These are phyloP conservation scores for Candida sp. DNA, from an alignment of 1,139 yeast species.

Conservation along the genomic window DNA sequence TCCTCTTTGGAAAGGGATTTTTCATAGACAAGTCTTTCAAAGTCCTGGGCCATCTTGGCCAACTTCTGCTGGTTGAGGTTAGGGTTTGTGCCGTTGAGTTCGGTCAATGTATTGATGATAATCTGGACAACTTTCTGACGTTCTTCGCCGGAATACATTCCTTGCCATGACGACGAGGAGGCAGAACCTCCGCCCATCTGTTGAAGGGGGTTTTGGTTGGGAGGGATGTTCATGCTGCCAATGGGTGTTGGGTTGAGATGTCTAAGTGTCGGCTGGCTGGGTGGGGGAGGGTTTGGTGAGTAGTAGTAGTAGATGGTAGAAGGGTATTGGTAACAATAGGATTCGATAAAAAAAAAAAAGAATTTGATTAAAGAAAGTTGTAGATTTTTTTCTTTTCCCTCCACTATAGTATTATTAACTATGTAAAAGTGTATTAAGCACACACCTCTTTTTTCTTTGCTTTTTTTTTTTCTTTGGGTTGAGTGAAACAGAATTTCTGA, in stretches of 20 bases:
- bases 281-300: no score
- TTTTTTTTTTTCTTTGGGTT: no score
- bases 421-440: not conserved
- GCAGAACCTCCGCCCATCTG: slow-evolving; percentile 3
- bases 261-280: no score
- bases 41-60: slow-evolving; percentile 47
- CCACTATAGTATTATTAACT: not conserved
- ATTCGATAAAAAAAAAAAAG: not conserved
- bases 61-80: slow-evolving; percentile 44
- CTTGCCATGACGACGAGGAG: slow-evolving; percentile 34
- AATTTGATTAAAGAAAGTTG: not conserved
- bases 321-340: not conserved
- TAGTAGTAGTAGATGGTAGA: no score
- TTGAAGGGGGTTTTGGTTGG: slow-evolving; percentile 3
- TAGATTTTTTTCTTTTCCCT: not conserved
- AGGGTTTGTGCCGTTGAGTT: slow-evolving; percentile 37
- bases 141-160: slow-evolving; percentile 41
- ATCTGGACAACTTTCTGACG: slow-evolving; percentile 48
- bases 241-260: not conserved
- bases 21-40: slow-evolving; percentile 46
- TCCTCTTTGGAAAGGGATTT: slow-evolving; percentile 45
- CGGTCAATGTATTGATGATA: slow-evolving; percentile 42
- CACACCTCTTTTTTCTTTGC: not conserved
- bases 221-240: slow-evolving; percentile 9
- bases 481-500: not conserved